These are phyloP conservation scores for Akanthomyces lecanii DNA, from an alignment of 2,329 filamentous ascomycete species.

Conservation along the genomic window DNA sequence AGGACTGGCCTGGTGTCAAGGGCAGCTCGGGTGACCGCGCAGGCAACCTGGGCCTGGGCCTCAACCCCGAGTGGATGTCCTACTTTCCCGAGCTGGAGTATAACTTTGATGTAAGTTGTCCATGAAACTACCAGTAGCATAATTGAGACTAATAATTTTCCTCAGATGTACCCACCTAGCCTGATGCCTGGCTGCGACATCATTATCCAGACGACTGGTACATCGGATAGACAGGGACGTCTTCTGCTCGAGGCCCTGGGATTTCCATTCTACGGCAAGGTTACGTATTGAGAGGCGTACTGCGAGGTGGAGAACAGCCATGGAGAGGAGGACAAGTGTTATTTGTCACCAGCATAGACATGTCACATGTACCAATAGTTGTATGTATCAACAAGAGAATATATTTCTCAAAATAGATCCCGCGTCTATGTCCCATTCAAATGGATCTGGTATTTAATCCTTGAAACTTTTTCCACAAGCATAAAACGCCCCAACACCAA, in stretches of 20 bases:
- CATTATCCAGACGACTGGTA: conserved; percentile 78
- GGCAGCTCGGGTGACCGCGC: conserved; percentile 72
- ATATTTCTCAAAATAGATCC: background rate
- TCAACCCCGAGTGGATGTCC: conserved; percentile 69
- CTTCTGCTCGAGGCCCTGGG: conserved; percentile 54
- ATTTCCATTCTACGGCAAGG: conserved; percentile 74
- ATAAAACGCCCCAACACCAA: conserved; percentile 32
- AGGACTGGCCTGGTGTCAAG: conserved; percentile 78
- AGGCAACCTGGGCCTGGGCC: conserved; percentile 82
- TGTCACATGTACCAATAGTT: conserved; percentile 19
- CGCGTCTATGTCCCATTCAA: background rate
- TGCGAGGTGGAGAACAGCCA: background rate
- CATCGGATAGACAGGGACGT: conserved; percentile 77
- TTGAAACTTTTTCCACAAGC: background rate
- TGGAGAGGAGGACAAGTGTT: conserved; percentile 18
- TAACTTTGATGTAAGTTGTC: conserved; percentile 78
- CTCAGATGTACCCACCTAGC: conserved; percentile 55
- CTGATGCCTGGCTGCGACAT: conserved; percentile 86
- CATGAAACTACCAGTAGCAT: background rate
- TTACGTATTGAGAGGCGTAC: conserved; percentile 35
- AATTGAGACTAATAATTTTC: conserved; percentile 17
- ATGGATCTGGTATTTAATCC: background rate
- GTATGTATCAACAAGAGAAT: conserved; percentile 15
- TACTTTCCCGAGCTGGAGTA: conserved; percentile 92
- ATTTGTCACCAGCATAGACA: conserved; percentile 17